Percentiles rank a stretch among this genome's conserved stretches.
These are phyloP conservation scores for Claviceps digitariae DNA, from an alignment of 2,329 filamentous ascomycete genomes.

Conservation along the genomic window DNA sequence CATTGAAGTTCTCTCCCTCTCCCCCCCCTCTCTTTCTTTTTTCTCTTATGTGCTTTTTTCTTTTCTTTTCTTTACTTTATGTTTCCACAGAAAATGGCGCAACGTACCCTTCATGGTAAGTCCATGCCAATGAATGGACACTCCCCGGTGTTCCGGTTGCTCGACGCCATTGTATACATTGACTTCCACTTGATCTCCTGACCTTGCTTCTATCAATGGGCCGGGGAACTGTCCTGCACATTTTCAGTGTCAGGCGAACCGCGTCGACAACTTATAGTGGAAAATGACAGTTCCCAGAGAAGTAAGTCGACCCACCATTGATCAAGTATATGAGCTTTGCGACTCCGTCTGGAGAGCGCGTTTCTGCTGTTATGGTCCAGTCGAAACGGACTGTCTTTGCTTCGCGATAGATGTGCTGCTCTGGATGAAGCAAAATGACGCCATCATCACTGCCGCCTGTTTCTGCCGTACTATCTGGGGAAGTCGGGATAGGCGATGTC, in stretches of 20 bases:
- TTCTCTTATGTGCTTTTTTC: no score
- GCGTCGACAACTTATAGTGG: background rate
- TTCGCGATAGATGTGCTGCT: constrained; percentile 25
- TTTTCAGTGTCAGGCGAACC: background rate
- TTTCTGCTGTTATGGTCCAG: constrained; percentile 27
- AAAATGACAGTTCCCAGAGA: background rate
- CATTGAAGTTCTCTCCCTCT: no score
- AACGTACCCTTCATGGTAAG: constrained; percentile 42
- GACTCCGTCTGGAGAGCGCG: constrained; percentile 34
- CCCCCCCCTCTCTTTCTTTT: background rate
- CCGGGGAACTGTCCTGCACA: constrained; percentile 25
- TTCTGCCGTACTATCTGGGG: background rate
- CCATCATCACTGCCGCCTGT: background rate
- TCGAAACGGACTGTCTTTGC: constrained; percentile 16
- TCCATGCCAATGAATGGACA: constrained; percentile 56
- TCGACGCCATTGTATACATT: constrained; percentile 25
- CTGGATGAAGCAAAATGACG: constrained; percentile 25
- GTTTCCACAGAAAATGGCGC: no score
- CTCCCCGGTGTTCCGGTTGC: constrained; percentile 12
- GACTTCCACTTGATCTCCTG: constrained; percentile 28
- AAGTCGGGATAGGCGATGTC: background rate
- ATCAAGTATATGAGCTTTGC: constrained; percentile 34
- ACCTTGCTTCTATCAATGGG: constrained; percentile 29
- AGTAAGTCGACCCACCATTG: constrained; percentile 23
- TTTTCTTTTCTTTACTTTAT: background rate